Evolutionary conservation across 108 stramenopile genomes (phyloP).

Genomic region (Cyclostephanos tholiformis): DNA sequence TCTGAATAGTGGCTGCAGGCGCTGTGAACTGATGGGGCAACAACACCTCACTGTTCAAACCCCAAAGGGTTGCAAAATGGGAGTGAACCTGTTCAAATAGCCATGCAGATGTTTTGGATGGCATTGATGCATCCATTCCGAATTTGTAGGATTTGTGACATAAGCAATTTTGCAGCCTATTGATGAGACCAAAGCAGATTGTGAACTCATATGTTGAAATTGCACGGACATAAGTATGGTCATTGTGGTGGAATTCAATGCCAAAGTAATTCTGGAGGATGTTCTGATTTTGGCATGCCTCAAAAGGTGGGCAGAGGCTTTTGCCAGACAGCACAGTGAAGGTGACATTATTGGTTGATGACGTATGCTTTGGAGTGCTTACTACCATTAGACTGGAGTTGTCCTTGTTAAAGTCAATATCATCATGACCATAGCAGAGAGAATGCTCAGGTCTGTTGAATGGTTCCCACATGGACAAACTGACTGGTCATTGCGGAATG

Average conservation of each 20-base stretch:
- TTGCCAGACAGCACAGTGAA: background rate
- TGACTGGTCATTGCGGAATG: background rate
- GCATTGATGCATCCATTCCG: constrained; percentile 8
- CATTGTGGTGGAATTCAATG: background rate
- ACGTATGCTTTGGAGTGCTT: background rate
- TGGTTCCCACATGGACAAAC: background rate
- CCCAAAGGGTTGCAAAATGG: background rate
- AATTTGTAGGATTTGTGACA: no score
- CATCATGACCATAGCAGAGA: background rate
- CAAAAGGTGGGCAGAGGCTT: background rate
- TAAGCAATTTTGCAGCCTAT: background rate
- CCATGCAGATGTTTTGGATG: constrained; percentile 4
- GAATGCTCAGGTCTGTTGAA: background rate
- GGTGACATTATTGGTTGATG: background rate
- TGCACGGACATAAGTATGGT: background rate
- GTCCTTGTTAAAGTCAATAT: background rate
- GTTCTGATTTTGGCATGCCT: background rate
- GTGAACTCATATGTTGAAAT: no score
- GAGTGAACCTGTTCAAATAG: background rate
- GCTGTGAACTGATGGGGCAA: background rate
- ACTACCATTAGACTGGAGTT: background rate
- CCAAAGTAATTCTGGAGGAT: background rate
- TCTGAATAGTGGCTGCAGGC: no score
- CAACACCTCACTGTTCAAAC: background rate
- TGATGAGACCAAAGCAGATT: background rate